Evolutionary conservation across 78 protist species (phyloP), one percentile per base, ranked within the genome.

Genomic region (Emiliania huxleyi): DNA sequence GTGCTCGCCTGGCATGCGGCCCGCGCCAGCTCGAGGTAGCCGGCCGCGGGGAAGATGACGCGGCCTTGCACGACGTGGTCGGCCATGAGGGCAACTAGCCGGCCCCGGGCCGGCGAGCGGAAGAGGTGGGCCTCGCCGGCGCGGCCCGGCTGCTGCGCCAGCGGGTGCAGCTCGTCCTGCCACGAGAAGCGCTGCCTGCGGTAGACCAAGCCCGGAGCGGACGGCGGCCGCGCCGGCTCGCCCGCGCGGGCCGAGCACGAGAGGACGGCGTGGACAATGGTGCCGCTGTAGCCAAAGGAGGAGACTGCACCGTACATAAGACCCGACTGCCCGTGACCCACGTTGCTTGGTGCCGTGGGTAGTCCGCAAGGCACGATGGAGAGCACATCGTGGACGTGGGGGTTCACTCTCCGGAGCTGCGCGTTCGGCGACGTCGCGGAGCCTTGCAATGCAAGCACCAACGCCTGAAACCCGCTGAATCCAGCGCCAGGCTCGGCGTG

Each of bases 241-340:
- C 25, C 33, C 83, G 44, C 29, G 29, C 44, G 33, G 29, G 15
- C 4, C 75, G 79, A 29, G 75, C 35, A 35, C 37, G 22, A 19
- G 37, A 52, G 29, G 15, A 52, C 8, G 25, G 15, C 91, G 91
- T 89, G 91, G 11, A 35, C 75, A 12, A n/a, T 89, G 21, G 91
- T 55, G 52, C 91, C 91, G 48, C 79, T 25, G 79, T n/a, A 89
- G 23, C 91, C 91, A 35, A 89, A 89, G 8, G 85, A 55, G 45
- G 35, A 18, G 55, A 89, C 45, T 38, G 62, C 91, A 8, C n/a
- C 79, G 45, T 55, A 21, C 45, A 4, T n/a, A n/a, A n/a, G n/a
- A n/a, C n/a, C n/a, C n/a, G n/a, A n/a, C n/a, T n/a, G n/a, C n/a
- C n/a, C n/a, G n/a, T n/a, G n/a, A n/a, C n/a, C n/a, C n/a, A n/a